Evolutionary conservation across 2,329 filamentous ascomycete species (phyloP).

Genomic region (Myriosclerotinia curreyana): DNA sequence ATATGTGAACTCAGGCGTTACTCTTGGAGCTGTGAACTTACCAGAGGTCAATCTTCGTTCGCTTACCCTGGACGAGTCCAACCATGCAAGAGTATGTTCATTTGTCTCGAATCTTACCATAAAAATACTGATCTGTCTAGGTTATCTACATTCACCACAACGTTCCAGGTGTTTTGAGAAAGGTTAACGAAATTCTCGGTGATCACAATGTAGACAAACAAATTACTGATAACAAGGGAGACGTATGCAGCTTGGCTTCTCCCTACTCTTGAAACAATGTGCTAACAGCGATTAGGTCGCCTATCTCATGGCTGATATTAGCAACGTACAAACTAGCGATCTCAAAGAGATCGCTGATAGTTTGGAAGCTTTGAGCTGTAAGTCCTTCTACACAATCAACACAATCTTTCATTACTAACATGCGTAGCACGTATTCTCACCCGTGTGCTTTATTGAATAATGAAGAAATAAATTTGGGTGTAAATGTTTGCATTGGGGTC

Average conservation of each 20-base stretch:
- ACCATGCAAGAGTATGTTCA: slow-evolving; percentile 71
- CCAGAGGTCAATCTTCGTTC: slow-evolving; percentile 90
- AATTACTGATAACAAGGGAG: slow-evolving; percentile 91
- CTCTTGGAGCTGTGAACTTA: slow-evolving; percentile 89
- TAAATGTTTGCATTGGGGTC: slow-evolving; percentile 15
- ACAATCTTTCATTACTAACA: slow-evolving; percentile 14
- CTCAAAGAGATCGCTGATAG: slow-evolving; percentile 83
- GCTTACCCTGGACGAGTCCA: slow-evolving; percentile 83
- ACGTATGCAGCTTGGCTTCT: slow-evolving; percentile 52
- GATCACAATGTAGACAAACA: slow-evolving; percentile 99
- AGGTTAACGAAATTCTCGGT: slow-evolving; percentile 90
- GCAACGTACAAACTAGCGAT: slow-evolving; percentile 73
- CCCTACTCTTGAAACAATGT: neutral
- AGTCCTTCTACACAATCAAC: slow-evolving; percentile 38
- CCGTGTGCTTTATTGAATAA: slow-evolving; percentile 40
- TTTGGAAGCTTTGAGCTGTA: slow-evolving; percentile 77
- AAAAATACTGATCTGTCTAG: slow-evolving; percentile 41
- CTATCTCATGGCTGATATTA: slow-evolving; percentile 97
- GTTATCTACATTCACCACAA: slow-evolving; percentile 97
- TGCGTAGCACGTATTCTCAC: slow-evolving; percentile 41
- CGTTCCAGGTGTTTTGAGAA: slow-evolving; percentile 88
- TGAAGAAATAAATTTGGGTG: slow-evolving; percentile 11
- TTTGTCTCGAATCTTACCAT: neutral
- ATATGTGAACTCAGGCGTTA: slow-evolving; percentile 94
- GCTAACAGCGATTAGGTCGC: slow-evolving; percentile 57